These are phyloP conservation scores for Manihot esculenta DNA, from an alignment of 441 rosid genomes.

Conservation along the genomic window DNA sequence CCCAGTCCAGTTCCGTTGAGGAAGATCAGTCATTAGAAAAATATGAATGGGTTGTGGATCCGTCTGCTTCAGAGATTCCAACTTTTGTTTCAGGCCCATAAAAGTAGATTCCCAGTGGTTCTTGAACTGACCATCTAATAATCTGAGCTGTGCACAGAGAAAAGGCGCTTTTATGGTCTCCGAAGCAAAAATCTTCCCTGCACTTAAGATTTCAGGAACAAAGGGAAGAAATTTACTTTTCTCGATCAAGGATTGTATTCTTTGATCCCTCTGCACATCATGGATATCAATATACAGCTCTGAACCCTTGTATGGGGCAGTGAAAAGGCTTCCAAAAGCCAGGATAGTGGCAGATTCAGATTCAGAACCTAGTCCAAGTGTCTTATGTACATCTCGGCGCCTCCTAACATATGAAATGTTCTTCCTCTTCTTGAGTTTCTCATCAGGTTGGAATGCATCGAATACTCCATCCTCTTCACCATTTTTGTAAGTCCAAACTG, in stretches of 20 bases:
- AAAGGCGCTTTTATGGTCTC: slow-evolving; percentile 63
- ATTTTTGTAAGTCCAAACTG: slow-evolving; percentile 73
- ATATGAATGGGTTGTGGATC: slow-evolving; percentile 47
- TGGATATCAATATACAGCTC: slow-evolving; percentile 61
- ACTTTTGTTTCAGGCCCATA: slow-evolving; percentile 51
- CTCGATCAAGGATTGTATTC: slow-evolving; percentile 56
- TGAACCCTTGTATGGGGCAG: slow-evolving; percentile 78
- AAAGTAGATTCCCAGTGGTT: slow-evolving; percentile 79
- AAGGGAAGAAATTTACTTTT: slow-evolving; percentile 69
- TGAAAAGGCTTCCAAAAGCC: slow-evolving; percentile 87
- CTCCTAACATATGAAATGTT: slow-evolving; percentile 60
- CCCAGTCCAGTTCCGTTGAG: slow-evolving; percentile 73
- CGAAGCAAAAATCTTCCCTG: slow-evolving; percentile 57
- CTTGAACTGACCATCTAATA: slow-evolving; percentile 95
- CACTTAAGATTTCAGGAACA: slow-evolving; percentile 61
- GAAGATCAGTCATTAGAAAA: slow-evolving; percentile 93
- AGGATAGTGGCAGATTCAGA: slow-evolving; percentile 60
- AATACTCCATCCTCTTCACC: slow-evolving; percentile 53
- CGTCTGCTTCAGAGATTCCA: slow-evolving; percentile 51
- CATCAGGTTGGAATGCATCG: slow-evolving; percentile 78
- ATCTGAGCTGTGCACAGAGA: slow-evolving; percentile 83
- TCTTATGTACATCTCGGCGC: slow-evolving; percentile 58
- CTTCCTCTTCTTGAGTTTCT: slow-evolving; percentile 76
- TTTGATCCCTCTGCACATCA: slow-evolving; percentile 38
- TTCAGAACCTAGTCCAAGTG: slow-evolving; percentile 67